Base-by-base conservation (phyloP, 176 grass and related monocot species). In the Triticum aestivum region DNA sequence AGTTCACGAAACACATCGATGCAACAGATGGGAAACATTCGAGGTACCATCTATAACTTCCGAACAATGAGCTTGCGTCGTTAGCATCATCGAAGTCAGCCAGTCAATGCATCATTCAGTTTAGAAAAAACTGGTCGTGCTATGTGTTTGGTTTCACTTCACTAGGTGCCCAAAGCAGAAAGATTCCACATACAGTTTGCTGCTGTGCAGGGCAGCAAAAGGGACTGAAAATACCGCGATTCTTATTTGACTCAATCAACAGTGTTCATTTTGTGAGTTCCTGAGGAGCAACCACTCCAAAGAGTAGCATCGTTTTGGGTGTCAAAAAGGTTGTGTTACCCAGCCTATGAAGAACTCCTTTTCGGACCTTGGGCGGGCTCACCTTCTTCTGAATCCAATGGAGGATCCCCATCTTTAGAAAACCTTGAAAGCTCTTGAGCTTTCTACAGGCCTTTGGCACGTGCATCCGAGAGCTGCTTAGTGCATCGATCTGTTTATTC, bases 401-500 rank as follows among this genome's bases (percentile, higher is more conserved):
- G 51, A 54, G 51, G 14, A 54, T 54, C 51, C 51, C 1, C 15
- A 2, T 54, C 5, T 54, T 54, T 18, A 54, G 51, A 54, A 54
- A 54, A 54, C 51, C 51, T 98, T 4, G 82, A 90, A 86, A 91
- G 78, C 56, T 90, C 87, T 75, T 84, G 87, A 63, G 71, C 70
- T 89, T 23, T 98, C 95, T 78, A 86, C 79, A 79, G 91, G 89
- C 95, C 76, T 98, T 95, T 73, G 91, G 85, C 77, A 98, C 93
- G 73, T 90, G 61, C 69, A 97, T 80, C 27, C 85, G 78, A 65
- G 91, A 69, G 33, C 89, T 97, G 79, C 95, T 95, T 79, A 95
- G 77, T 59, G 47, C 88, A 73, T 97, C 85, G 12, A 95, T 84
- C 91, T 95, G 89, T 69, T 64, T 23, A 77, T 78, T 71, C 38